Base-by-base conservation (phyloP, 257 asterid genomes). In the Solanum peruvianum region DNA sequence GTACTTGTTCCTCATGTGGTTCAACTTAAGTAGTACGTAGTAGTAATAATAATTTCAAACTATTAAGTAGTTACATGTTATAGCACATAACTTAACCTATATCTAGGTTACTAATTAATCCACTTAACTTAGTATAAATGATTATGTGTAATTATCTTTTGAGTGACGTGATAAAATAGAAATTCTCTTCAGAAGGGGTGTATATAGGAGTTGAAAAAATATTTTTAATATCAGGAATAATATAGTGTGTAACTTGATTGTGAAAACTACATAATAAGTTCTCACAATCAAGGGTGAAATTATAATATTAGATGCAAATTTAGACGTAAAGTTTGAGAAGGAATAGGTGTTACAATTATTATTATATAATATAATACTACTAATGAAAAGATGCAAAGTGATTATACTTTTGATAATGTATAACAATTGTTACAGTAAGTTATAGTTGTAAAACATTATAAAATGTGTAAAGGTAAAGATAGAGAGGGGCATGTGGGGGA, bases 401-500 rank as follows among this genome's bases (percentile, higher is more conserved):
- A 52, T 31, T 60, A 58, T 3, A 58, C 47, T 52, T 52, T 83
- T 83, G 37, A n/a, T 58, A 58, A n/a, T 21, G 11, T 11, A 37
- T 20, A 39, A 35, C 41, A 39, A 75, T 12, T n/a, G 18, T 23
- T 73, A 39, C 45, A 9, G 25, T 44, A 4, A 14, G 21, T 45
- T 27, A 81, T 29, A 27, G 27, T 49, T 27, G 66, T 81, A 45
- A 45, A 78, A 9, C 23, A 18, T 49, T 49, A 31, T 80, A 45
- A 25, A 45, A 49, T 45, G 35, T 45, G 78, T 11, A 39, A 84
- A 66, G 29, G 62, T 66, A 41, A 41, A 39, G 37, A 10, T 35
- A 39, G 11, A 52, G 83, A 4, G 44, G 42, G 89, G 91, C 88
- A 91, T 69, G 11, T 69, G 82, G 58, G 85, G 84, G 82, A 87